A percentile compares a stretch with the other conserved stretches of the same genome.
These are phyloP conservation scores for Nectriaceae sp. DNA, from an alignment of 2,329 filamentous ascomycete species.

Conservation along the genomic window DNA sequence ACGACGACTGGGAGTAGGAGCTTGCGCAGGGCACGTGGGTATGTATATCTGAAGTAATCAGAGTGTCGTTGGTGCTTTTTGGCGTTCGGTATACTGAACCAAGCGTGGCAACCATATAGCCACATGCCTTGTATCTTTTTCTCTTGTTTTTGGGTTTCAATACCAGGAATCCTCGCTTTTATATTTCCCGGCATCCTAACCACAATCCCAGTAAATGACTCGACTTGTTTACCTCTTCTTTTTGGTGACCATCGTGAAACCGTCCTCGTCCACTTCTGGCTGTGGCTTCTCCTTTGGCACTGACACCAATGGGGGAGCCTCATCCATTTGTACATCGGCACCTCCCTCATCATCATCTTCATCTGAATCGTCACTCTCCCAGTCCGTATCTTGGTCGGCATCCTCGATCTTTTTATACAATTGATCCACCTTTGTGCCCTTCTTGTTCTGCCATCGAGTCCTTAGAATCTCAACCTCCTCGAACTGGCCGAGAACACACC, in stretches of 20 bases:
- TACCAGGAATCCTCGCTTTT: slow-evolving; percentile 22
- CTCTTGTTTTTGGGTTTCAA: slow-evolving; percentile 28
- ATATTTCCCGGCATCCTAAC: slow-evolving; percentile 6
- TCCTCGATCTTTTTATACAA: slow-evolving; percentile 58
- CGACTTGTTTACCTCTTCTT: slow-evolving; percentile 58
- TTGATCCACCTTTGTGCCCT: slow-evolving; percentile 57
- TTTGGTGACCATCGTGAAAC: slow-evolving; percentile 74
- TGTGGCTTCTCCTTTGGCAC: slow-evolving; percentile 62
- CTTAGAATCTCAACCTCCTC: slow-evolving; percentile 65
- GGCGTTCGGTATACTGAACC: slow-evolving; percentile 35
- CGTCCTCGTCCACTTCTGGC: slow-evolving; percentile 78
- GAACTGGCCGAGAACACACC: slow-evolving; percentile 67
- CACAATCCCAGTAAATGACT: background rate
- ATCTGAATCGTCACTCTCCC: slow-evolving; percentile 59
- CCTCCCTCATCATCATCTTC: slow-evolving; percentile 59
- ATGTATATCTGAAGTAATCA: slow-evolving; percentile 14
- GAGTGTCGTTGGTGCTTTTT: slow-evolving; percentile 26
- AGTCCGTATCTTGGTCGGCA: slow-evolving; percentile 60
- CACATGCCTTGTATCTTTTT: slow-evolving; percentile 20
- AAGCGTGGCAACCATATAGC: slow-evolving; percentile 18
- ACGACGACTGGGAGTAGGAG: slow-evolving; percentile 75
- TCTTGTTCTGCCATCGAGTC: slow-evolving; percentile 61
- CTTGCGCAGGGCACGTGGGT: slow-evolving; percentile 7
- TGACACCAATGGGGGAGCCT: slow-evolving; percentile 64
- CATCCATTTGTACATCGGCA: slow-evolving; percentile 67